Evolutionary conservation across 2,329 filamentous ascomycete species (phyloP), one percentile per base, ranked within the genome.

Genomic region (Cercospora beticola): DNA sequence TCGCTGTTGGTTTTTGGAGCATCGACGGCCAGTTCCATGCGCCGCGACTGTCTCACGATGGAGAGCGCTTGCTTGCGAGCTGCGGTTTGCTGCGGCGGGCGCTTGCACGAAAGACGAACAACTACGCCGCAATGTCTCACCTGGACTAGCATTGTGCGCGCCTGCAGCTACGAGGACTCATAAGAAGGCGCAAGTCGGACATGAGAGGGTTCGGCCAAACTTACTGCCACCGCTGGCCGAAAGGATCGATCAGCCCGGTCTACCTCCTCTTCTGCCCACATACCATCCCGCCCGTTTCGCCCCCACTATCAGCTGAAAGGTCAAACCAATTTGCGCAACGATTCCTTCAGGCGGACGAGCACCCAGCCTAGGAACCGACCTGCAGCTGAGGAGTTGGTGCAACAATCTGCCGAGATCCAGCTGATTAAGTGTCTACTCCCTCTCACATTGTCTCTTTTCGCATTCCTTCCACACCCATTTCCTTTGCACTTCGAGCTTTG

Each of bases 31-130:
- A 23, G 43, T 23, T 36, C 16, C 9, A 54, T 33, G 40, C 30
- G 40, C 23, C 33, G 30, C 23, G 21, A 10, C 26, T 54, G 40
- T 52, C 28, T 52, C 18, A 26, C 26, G 54, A 52, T 60, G 66
- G 6, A 62, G 14, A 52, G 31, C n/a, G 36, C 31, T 31, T 52
- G 36, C 52, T n/a, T 28, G 28, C 18, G 46, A 52, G 54, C 61
- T 68, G 66, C 61, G 66, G 61, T 58, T 64, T 68, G 60, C 65
- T 62, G 60, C 66, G 61, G 66, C 23, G 36, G 66, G 43, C 43
- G 58, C 28, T 28, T 49, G 61, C 28, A 64, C 36, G 62, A 28
- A 31, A 58, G 62, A 64, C 61, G 46, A 54, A 52, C 61, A 43
- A 26, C 46, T 26, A 43, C 54, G 54, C 30, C 30, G 26, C 60